These are phyloP conservation scores for Karstenula rhodostoma DNA, from an alignment of 2,329 filamentous ascomycete genomes.

Conservation along the genomic window DNA sequence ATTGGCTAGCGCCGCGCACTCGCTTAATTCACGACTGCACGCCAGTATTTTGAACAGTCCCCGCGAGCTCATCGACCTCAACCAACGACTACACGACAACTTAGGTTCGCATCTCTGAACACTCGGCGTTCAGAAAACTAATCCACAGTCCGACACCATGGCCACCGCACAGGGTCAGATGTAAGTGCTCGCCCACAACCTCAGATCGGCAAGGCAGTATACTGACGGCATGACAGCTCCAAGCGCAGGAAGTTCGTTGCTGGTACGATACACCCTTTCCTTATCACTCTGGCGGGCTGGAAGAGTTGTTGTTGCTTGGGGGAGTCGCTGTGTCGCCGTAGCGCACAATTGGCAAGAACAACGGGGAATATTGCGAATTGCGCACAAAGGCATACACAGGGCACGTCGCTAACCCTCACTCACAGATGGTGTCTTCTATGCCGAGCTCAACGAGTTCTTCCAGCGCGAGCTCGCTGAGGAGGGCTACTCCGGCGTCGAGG, in stretches of 20 bases:
- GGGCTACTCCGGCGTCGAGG: slow-evolving; percentile 99
- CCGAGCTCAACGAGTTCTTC: slow-evolving; percentile 99
- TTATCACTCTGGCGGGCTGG: slow-evolving; percentile 18
- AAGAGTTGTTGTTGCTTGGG: slow-evolving; percentile 58
- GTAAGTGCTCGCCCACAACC: slow-evolving; percentile 38
- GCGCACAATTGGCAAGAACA: slow-evolving; percentile 16
- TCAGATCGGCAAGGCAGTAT: slow-evolving; percentile 10
- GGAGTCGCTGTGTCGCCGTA: slow-evolving; percentile 40
- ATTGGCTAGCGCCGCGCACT: slow-evolving; percentile 21
- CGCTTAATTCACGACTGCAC: slow-evolving; percentile 23
- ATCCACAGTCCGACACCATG: slow-evolving; percentile 49
- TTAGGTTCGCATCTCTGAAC: slow-evolving; percentile 43
- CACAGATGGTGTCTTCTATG: slow-evolving; percentile 98
- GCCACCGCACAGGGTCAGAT: slow-evolving; percentile 53
- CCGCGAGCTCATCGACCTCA: slow-evolving; percentile 26
- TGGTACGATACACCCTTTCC: slow-evolving; percentile 47
- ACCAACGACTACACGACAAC: slow-evolving; percentile 39
- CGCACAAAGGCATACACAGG: slow-evolving; percentile 29
- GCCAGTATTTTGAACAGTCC: slow-evolving; percentile 19
- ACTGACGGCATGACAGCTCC: slow-evolving; percentile 66
- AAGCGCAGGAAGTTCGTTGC: slow-evolving; percentile 79
- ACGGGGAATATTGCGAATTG: slow-evolving; percentile 17
- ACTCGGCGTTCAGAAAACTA: slow-evolving; percentile 46
- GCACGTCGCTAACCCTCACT: slow-evolving; percentile 33
- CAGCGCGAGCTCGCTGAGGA: slow-evolving; percentile 99